Evolutionary conservation across 1,284 basidiomycete genomes (phyloP).

Genomic region (Pseudozyma pruni): DNA sequence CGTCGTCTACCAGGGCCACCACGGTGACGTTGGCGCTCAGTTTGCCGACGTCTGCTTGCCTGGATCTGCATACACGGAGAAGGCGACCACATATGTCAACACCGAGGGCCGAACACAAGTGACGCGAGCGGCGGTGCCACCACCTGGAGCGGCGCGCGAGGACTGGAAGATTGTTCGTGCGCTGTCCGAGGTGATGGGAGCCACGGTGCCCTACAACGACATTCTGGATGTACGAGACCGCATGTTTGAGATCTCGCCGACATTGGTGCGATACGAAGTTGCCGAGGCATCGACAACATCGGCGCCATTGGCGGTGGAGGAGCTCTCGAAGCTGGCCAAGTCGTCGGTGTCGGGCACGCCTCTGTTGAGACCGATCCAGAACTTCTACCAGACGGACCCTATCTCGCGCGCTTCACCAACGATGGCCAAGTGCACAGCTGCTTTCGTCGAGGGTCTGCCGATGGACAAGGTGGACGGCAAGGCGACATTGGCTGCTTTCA

Average conservation of each 20-base stretch:
- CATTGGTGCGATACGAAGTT: slow-evolving; percentile 86
- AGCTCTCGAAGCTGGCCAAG: slow-evolving; percentile 49
- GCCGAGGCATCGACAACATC: slow-evolving; percentile 78
- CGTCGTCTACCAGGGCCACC: slow-evolving; percentile 98
- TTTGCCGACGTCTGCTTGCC: slow-evolving; percentile 96
- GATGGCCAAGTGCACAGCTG: slow-evolving; percentile 64
- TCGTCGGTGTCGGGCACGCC: slow-evolving; percentile 67
- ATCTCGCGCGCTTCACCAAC: slow-evolving; percentile 70
- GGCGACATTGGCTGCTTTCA: slow-evolving; percentile 39
- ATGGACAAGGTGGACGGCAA: slow-evolving; percentile 51
- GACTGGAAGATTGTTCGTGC: slow-evolving; percentile 99
- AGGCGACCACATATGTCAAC: slow-evolving; percentile 93
- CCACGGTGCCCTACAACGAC: slow-evolving; percentile 89
- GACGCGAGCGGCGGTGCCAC: slow-evolving; percentile 90
- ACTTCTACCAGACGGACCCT: slow-evolving; percentile 96
- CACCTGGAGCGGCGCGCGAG: slow-evolving; percentile 91
- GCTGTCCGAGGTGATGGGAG: slow-evolving; percentile 85
- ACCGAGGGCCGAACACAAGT: slow-evolving; percentile 94
- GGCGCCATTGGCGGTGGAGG: slow-evolving; percentile 54
- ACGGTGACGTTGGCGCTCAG: slow-evolving; percentile 95
- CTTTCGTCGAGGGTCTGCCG: slow-evolving; percentile 48
- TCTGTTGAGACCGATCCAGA: slow-evolving; percentile 84
- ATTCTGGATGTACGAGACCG: slow-evolving; percentile 86
- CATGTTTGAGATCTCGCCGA: slow-evolving; percentile 96
- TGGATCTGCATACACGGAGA: slow-evolving; percentile 95